phyloP scores from a whole-genome alignment of 192 early-diverging fungal species.

The Coemansia sp. region DNA sequence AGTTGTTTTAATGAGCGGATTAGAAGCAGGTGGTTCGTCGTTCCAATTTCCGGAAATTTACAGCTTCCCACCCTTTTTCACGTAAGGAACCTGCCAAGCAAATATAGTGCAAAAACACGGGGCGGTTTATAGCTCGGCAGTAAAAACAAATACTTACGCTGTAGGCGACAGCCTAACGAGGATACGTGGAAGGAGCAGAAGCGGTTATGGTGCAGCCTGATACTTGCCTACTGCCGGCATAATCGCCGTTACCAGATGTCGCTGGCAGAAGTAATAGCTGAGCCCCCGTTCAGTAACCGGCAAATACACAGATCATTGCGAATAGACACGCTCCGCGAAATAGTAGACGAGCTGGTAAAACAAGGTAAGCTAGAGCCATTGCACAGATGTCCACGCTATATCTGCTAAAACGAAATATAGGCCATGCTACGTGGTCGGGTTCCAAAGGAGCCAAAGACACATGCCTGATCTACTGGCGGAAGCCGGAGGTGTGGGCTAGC shows the following conservation, averaged over 20 bases:
- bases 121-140: too few species aligned
- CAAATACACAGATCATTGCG: conserved; percentile 64
- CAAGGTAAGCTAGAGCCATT: too few species aligned
- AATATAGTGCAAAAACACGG: too few species aligned
- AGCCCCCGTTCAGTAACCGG: conserved; percentile 68
- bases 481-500: conserved; percentile 86
- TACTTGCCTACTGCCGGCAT: conserved; percentile 69
- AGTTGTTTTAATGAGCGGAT: too few species aligned
- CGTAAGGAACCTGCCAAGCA: conserved; percentile 55
- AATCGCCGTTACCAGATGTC: conserved; percentile 63
- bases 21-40: conserved; percentile 1
- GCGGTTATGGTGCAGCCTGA: conserved; percentile 73
- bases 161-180: conserved; percentile 73
- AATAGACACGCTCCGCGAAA: conserved; percentile 64
- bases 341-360: conserved; percentile 73
- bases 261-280: conserved; percentile 56
- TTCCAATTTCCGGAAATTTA: conserved; percentile 81
- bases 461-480: conserved; percentile 81
- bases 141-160: background rate
- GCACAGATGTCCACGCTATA: too few species aligned
- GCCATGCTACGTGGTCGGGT: conserved; percentile 55
- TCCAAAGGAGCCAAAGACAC: conserved; percentile 45
- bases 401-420: background rate
- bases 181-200: conserved; percentile 82
- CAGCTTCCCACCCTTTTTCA: conserved; percentile 91